Percentiles rank a stretch among this genome's conserved stretches.
Evolutionary conservation across 331 rosid species (phyloP).

Genomic region (Arachis monticola): DNA sequence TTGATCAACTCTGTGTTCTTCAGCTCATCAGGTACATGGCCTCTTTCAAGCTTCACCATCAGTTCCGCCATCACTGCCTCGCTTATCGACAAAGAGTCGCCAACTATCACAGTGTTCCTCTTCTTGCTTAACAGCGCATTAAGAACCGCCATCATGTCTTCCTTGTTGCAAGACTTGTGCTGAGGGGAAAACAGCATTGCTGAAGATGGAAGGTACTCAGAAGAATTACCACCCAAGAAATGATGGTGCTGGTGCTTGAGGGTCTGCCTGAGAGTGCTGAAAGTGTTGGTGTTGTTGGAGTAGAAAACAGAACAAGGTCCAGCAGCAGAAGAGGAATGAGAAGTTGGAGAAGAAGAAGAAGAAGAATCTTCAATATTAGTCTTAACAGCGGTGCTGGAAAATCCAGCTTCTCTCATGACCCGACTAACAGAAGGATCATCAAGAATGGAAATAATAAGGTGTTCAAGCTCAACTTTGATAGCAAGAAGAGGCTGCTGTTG

Average conservation of each 20-base stretch:
- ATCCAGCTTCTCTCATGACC: slow-evolving; percentile 98
- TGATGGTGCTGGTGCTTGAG: slow-evolving; percentile 10
- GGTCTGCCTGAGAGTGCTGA: slow-evolving; percentile 40
- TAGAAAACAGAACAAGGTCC: slow-evolving; percentile 55
- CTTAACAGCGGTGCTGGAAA: slow-evolving; percentile 82
- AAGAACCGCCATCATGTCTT: slow-evolving; percentile 61
- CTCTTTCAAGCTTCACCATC: slow-evolving; percentile 63
- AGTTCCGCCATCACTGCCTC: slow-evolving; percentile 74
- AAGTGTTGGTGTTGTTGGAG: slow-evolving; percentile 17
- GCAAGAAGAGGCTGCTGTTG: slow-evolving; percentile 82
- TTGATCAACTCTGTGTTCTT: slow-evolving; percentile 59
- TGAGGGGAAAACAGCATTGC: slow-evolving; percentile 59
- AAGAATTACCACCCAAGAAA: slow-evolving; percentile 53
- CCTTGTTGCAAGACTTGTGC: slow-evolving; percentile 60
- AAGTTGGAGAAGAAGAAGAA: slow-evolving; percentile 10
- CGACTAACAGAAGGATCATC: slow-evolving; percentile 97
- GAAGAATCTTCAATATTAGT: slow-evolving; percentile 66
- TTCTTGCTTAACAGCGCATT: slow-evolving; percentile 58
- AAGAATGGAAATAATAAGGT: slow-evolving; percentile 84
- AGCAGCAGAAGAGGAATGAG: too few relatives aligned
- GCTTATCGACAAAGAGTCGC: slow-evolving; percentile 59
- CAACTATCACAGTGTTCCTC: slow-evolving; percentile 76
- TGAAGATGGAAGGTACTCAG: slow-evolving; percentile 48
- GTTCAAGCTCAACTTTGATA: slow-evolving; percentile 82
- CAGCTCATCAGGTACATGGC: slow-evolving; percentile 77